A percentile compares a stretch with the other conserved stretches of the same genome.
phyloP scores from a whole-genome alignment of 768 basidiomycete genomes.

The Lentinus brumalis region DNA sequence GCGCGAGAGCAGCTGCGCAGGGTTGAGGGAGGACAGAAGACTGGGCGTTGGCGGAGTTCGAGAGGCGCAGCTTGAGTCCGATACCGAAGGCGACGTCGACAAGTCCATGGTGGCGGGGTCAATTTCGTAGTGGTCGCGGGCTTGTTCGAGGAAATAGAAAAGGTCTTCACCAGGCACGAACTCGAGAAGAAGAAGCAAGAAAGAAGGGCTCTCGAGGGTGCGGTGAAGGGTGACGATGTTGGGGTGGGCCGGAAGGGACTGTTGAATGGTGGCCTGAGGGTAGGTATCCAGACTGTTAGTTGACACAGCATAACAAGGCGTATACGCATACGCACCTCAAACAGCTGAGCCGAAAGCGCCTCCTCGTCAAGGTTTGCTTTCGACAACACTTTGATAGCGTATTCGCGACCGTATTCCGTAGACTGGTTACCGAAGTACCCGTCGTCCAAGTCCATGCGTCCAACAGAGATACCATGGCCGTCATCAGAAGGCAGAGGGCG shows the following conservation, averaged over 20 bases:
- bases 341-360: slow-evolving; percentile 83
- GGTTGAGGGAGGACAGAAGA: slow-evolving; percentile 81
- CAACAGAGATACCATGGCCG: slow-evolving; percentile 50
- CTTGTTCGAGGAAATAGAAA: slow-evolving; percentile 98
- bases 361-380: slow-evolving; percentile 92
- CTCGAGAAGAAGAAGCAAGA: slow-evolving; percentile 90
- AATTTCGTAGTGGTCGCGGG: slow-evolving; percentile 80
- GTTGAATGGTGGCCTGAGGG: slow-evolving; percentile 85
- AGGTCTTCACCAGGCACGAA: slow-evolving; percentile 96
- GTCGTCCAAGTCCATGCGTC: slow-evolving; percentile 35
- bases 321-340: slow-evolving; percentile 61
- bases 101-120: slow-evolving; percentile 34
- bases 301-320: not conserved
- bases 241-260: slow-evolving; percentile 84
- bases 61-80: slow-evolving; percentile 36
- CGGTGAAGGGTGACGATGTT: slow-evolving; percentile 96
- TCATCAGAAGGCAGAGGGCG: slow-evolving; percentile 37
- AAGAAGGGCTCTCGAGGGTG: slow-evolving; percentile 90
- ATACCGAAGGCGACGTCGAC: slow-evolving; percentile 20
- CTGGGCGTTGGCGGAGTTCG: slow-evolving; percentile 92
- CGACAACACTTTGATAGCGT: slow-evolving; percentile 95
- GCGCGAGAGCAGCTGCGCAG: slow-evolving; percentile 78
- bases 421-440: slow-evolving; percentile 23
- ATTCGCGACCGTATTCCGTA: slow-evolving; percentile 69
- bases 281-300: slow-evolving; percentile 1